Evolutionary conservation across 495 filamentous ascomycete species (phyloP).

Genomic region (Sporormia fimetaria): DNA sequence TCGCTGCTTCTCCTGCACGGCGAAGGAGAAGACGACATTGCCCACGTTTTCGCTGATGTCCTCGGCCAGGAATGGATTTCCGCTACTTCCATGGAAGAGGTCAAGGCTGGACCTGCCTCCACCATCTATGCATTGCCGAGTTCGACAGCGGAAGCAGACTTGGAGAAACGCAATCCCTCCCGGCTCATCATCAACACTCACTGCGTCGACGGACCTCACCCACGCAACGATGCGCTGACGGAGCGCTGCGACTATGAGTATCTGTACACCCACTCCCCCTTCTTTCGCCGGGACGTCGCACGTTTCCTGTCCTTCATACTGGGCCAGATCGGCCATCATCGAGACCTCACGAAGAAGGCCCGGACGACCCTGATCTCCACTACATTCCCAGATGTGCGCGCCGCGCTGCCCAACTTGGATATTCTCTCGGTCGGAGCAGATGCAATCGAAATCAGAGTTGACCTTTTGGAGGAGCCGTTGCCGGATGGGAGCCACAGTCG

Average conservation of each 20-base stretch:
- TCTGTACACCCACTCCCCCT: constrained; percentile 58
- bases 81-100: constrained; percentile 19
- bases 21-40: constrained; percentile 29
- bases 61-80: constrained; percentile 29
- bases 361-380: constrained; percentile 75
- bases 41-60: constrained; percentile 30
- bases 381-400: constrained; percentile 73
- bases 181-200: constrained; percentile 54
- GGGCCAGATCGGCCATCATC: constrained; percentile 63
- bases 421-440: constrained; percentile 76
- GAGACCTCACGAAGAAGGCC: constrained; percentile 59
- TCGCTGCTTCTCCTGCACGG: constrained; percentile 30
- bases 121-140: constrained; percentile 27
- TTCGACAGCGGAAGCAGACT: constrained; percentile 6
- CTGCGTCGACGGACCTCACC: constrained; percentile 57
- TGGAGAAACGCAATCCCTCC: constrained; percentile 15
- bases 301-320: constrained; percentile 67
- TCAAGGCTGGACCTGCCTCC: constrained; percentile 14
- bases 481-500: constrained; percentile 43
- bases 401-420: constrained; percentile 72
- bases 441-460: constrained; percentile 71
- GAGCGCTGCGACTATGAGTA: constrained; percentile 69
- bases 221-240: constrained; percentile 51
- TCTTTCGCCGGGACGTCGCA: constrained; percentile 62
- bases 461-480: constrained; percentile 64